Evolutionary conservation across 805 yeast species (phyloP), one percentile per base, ranked within the genome.

Genomic region (Sugiyamaella chiloensis): DNA sequence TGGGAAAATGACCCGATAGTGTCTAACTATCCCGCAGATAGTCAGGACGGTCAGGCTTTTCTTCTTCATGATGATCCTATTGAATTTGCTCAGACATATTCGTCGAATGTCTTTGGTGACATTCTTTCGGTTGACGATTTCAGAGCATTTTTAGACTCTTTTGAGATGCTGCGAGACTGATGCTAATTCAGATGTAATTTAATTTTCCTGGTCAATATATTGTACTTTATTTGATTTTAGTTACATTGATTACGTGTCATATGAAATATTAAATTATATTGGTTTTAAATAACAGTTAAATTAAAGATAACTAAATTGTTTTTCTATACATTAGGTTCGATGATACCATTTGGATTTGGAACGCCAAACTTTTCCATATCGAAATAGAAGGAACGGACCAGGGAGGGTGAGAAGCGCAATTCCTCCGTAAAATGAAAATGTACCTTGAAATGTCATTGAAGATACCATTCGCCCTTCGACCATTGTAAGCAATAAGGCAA

Each of bases 351-450:
- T 42, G 4, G 51, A 47, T 14, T 23, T 17, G 7, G 17, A 19
- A 11, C 51, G 23, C 52, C 52, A 48, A n/a, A 24, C n/a, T n/a
- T 30, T 17, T n/a, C 53, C 53, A 31, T 41, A 27, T 4, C 44
- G 23, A 7, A 31, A 36, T 8, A 50, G 40, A 4, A 50, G 42
- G 27, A 50, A 46, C 11, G 53, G 53, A 8, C 53, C 53, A 3
- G 53, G 53, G 1, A 42, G 34, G n/a, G 36, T 35, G n/a, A 46
- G 8, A 12, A 46, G 7, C 6, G 51, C 40, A 9, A 50, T 7
- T 7, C 41, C 53, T n/a, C 51, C 53, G 17, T 41, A 42, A 30
- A 50, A 47, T 8, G 53, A 50, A 14, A 50, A 41, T 14, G 53
- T 40, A 2, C 51, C 53, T 24, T 35, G 51, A 17, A 50, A 40